Evolutionary conservation across 1,284 basidiomycete species (phyloP), one percentile per base, ranked within the genome.

Genomic region (Pisolithus thermaeus): DNA sequence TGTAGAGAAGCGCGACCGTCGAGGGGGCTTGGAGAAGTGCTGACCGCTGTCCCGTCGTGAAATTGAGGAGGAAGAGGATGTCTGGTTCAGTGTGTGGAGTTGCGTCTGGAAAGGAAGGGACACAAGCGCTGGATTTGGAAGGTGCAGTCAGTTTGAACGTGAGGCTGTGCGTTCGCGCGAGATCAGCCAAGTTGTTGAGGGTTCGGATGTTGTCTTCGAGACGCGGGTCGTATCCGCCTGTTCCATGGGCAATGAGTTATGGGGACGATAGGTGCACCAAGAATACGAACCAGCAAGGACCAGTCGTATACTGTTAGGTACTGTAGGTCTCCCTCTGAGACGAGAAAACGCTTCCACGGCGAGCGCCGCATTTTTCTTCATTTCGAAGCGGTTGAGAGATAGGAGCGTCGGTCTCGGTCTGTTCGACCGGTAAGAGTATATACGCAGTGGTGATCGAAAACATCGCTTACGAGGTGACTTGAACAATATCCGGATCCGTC

Each of bases 371-470:
- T 99, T 96, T 73, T 99, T 99, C 76, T 98, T 99, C 57, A 80
- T 83, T 71, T 99, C 96, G 63, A 97, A 99, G 1, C 96, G 87
- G 66, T 99, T 99, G 48, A 99, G 74, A 0, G 94, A 97, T 0
- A 98, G 62, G 2, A 99, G 69, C 0, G 89, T 93, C 1, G 87
- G 90, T 4, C 79, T 76, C 35, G 79, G 67, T 22, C 91, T 94
- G 63, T 14, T 40, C 22, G 45, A 47, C 27, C 39, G 46, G 46
- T 58, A 44, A 56, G 39, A 9, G 30, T 7, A 39, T 38, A 41
- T 37, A 25, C 38, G 11, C 7, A 39, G 16, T 25, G 22, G 43
- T 14, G 23, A 51, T 18, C n/a, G 14, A 27, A 1, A 12, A 50
- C 2, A 22, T 3, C 11, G 75, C 88, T 67, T 63, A 92, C 89